Conservation (phyloP, 73 alveolate species). For the Breviolum minutum region DNA sequence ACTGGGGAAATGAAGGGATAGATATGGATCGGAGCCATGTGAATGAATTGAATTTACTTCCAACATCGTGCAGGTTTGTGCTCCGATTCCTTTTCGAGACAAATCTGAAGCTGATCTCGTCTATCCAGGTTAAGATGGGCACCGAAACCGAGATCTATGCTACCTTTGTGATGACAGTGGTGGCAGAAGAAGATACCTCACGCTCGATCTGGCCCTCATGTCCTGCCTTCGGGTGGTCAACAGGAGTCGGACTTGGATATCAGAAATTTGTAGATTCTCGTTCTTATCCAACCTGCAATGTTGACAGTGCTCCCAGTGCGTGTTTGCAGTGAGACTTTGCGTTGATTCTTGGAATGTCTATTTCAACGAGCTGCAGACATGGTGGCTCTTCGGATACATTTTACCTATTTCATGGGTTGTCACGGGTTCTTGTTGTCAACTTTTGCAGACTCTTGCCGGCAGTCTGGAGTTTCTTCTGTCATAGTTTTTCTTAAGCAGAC, state of each 20-base stretch:
- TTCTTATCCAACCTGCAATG: neutral
- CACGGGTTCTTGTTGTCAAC: too few relatives aligned
- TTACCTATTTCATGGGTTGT: too few relatives aligned
- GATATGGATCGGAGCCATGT: too few relatives aligned
- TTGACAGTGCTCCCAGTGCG: neutral
- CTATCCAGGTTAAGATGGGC: constrained; percentile 48
- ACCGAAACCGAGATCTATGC: constrained; percentile 78
- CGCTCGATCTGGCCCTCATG: constrained; percentile 93
- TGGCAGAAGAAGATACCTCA: constrained; percentile 75
- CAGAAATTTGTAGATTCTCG: neutral
- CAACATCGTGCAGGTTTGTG: neutral
- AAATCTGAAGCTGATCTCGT: neutral
- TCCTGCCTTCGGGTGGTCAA: constrained; percentile 88
- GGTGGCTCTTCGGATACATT: too few relatives aligned
- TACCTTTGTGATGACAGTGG: constrained; percentile 83
- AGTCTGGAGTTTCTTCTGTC: too few relatives aligned
- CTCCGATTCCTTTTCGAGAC: neutral
- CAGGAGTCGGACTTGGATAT: neutral
- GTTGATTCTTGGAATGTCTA: too few relatives aligned
- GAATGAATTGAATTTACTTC: too few relatives aligned
- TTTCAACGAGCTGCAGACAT: too few relatives aligned
- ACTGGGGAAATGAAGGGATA: neutral
- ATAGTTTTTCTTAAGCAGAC: too few relatives aligned
- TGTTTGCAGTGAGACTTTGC: neutral
- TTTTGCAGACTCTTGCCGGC: too few relatives aligned